Evolutionary conservation across 495 filamentous ascomycete genomes (phyloP), one percentile per base, ranked within the genome.

Genomic region (Chlorociboria aeruginascens): DNA sequence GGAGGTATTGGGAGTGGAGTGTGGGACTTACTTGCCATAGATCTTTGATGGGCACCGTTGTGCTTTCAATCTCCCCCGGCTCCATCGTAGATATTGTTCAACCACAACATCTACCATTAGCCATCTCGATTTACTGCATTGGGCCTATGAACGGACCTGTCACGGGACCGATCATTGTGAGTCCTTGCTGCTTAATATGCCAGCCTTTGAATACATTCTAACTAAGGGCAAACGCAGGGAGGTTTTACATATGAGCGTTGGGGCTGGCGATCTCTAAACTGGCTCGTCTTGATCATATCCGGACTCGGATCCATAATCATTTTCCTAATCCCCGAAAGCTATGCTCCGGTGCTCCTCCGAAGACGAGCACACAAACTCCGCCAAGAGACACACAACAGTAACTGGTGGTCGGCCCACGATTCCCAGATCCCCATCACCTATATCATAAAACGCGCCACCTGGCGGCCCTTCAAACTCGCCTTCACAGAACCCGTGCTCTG

Each of bases 231-330:
- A 25, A 25, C 1, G 1, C 4, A 25, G 20, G 20, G 50, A 8
- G 43, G 50, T 0, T 52, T 52, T 43, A 39, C 39, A 43, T 29
- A 39, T 6, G 44, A 52, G 39, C 81, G 83, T 55, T 71, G 89
- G 20, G 86, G 86, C 8, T 95, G 88, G 88, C 64, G 85, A 32
- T 93, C 85, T 85, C 81, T 78, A n/a, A 85, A 83, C 59, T 94
- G 88, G 85, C 64, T 94, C 12, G 76, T 83, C 7, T 61, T 93
- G 46, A 88, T 90, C 29, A 63, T 82, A 1, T 68, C 73, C 0
- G 82, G 77, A 1, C 67, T 75, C 0, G 74, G 76, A 1, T 68
- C 74, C 20, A 14, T 71, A 17, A 57, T 74, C 45, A 69, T 81
- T 38, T 50, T 65, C 12, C 61, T 76, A 35, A 66, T 85, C 45